Evolutionary conservation across 352 stramenopile genomes (phyloP).

Genomic region (Phytophthora hybrid): DNA sequence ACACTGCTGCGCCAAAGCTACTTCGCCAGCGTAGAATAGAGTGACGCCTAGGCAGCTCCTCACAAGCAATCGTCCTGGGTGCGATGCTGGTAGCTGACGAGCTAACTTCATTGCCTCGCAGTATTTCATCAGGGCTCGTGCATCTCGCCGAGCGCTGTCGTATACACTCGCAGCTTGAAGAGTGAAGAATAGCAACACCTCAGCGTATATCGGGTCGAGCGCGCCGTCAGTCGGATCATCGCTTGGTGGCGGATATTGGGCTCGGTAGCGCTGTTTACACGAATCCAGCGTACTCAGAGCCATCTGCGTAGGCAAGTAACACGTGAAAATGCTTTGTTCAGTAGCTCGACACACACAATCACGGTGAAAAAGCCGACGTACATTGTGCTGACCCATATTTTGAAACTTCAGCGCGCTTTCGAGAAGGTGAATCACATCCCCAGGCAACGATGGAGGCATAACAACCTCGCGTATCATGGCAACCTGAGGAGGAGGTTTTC

Average conservation of each 20-base stretch:
- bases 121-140: constrained; percentile 58
- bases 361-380: constrained; percentile 32
- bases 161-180: constrained; percentile 60
- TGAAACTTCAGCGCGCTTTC: constrained; percentile 72
- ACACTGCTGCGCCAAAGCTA: constrained; percentile 57
- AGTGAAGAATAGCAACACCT: constrained; percentile 64
- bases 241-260: constrained; percentile 16
- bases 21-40: constrained; percentile 65
- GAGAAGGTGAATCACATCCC: constrained; percentile 53
- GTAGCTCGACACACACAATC: neutral
- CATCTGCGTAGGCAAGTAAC: constrained; percentile 50
- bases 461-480: constrained; percentile 69
- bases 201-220: constrained; percentile 24
- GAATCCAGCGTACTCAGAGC: constrained; percentile 57
- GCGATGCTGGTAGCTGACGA: constrained; percentile 41
- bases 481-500: constrained; percentile 46
- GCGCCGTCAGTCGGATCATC: neutral
- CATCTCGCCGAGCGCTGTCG: constrained; percentile 62
- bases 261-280: constrained; percentile 48
- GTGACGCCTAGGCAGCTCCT: constrained; percentile 63
- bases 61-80: constrained; percentile 50
- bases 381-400: constrained; percentile 69
- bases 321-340: neutral
- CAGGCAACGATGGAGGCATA: constrained; percentile 50
- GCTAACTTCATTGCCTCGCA: constrained; percentile 58